Evolutionary conservation across 495 filamentous ascomycete species (phyloP).

Genomic region (Chaetomium fimeti): DNA sequence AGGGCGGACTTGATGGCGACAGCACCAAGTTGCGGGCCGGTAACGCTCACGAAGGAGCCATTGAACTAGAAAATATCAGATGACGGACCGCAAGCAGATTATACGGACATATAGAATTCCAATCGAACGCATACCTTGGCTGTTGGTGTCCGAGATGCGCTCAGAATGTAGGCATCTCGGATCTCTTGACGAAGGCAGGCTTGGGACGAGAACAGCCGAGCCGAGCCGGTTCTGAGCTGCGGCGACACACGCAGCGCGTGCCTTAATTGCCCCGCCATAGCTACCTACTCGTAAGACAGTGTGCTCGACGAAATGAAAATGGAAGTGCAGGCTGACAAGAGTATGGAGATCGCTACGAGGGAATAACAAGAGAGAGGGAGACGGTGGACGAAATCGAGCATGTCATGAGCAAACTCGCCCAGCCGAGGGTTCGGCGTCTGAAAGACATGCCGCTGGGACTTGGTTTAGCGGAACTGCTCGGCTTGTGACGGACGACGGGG

Average conservation of each 20-base stretch:
- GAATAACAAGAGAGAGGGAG: background rate
- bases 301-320: background rate
- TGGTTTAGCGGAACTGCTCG: slow-evolving; percentile 23
- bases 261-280: slow-evolving; percentile 27
- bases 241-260: slow-evolving; percentile 24
- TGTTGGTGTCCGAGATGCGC: slow-evolving; percentile 82
- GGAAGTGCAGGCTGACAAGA: background rate
- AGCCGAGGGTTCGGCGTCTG: slow-evolving; percentile 22
- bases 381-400: slow-evolving; percentile 1
- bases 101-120: background rate
- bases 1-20: slow-evolving; percentile 87
- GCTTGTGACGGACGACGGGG: slow-evolving; percentile 38
- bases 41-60: slow-evolving; percentile 75
- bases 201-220: slow-evolving; percentile 66
- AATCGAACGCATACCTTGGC: slow-evolving; percentile 60
- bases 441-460: slow-evolving; percentile 19
- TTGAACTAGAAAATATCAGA: slow-evolving; percentile 69
- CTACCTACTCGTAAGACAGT: background rate
- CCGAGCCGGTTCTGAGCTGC: slow-evolving; percentile 33
- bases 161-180: slow-evolving; percentile 87
- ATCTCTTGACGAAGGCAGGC: slow-evolving; percentile 62
- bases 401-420: slow-evolving; percentile 10
- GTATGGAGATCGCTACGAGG: background rate
- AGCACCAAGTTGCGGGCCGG: slow-evolving; percentile 82
- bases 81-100: background rate